Evolutionary conservation across 495 filamentous ascomycete species (phyloP), one percentile per base, ranked within the genome.

Genomic region (Hyaloscypha hepaticicola): DNA sequence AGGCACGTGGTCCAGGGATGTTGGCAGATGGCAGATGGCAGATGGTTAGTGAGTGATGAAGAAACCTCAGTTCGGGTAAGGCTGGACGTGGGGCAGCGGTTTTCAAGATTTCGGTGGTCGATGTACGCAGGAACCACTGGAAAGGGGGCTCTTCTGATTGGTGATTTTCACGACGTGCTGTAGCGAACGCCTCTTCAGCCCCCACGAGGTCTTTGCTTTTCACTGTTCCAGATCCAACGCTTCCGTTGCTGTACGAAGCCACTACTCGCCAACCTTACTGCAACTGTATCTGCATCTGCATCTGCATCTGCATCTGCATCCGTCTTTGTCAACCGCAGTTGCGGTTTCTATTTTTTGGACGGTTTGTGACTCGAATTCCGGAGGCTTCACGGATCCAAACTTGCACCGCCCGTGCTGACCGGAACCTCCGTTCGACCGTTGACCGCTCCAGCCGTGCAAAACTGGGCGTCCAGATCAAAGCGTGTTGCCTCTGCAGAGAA

Each of bases 71-170:
- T 45, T 45, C 60, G 65, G 65, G 56, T 61, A 68, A 68, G 66
- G 66, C 66, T 68, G 66, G 38, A 68, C 31, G 33, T 61, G 58
- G 48, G 45, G 61, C 26, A 22, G 49, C 48, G 27, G 19, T 7
- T 52, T 57, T 19, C 55, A 49, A 24, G 33, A 56, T 38, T n/a
- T 25, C 28, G 49, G 16, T 50, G 24, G n/a, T 34, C 16, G 26
- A 59, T 19, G 48, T n/a, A 68, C 61, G 61, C 66, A 64, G 66
- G 66, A 68, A 68, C 66, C 21, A 64, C 22, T 31, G 7, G 41
- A 51, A 61, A 45, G 22, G 41, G 24, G 21, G 28, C 4, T 0
- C 19, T 51, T 59, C 38, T 31, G 21, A 34, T 27, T 64, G 61
- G 61, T 6, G 41, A 64, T 50, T 8, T 24, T 57, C 61, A 64